Conservation (phyloP, 345 rosid species). For the Salix suchowensis region DNA sequence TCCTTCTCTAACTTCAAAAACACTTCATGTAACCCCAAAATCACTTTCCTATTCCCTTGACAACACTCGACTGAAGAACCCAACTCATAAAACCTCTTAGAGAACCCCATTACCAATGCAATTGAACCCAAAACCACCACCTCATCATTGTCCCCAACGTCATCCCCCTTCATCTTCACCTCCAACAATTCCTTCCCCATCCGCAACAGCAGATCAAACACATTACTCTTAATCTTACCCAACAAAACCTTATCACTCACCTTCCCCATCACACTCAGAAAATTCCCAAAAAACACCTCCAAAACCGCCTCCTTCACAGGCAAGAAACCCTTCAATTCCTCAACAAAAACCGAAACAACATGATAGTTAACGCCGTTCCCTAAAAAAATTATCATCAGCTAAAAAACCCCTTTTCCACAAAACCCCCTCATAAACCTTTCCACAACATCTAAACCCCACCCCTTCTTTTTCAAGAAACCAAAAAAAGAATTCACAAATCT, state of each 20-base stretch:
- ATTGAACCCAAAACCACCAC: conserved; percentile 53
- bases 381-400: conserved; percentile 46
- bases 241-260: conserved; percentile 62
- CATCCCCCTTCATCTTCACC: conserved; percentile 35
- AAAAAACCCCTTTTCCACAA: conserved; percentile 44
- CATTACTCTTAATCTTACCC: conserved; percentile 62
- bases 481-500: conserved; percentile 55
- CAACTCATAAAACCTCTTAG: conserved; percentile 61
- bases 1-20: conserved; percentile 79
- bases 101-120: conserved; percentile 48
- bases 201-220: conserved; percentile 57
- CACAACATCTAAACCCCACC: conserved; percentile 61
- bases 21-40: conserved; percentile 58
- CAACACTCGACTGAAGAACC: conserved; percentile 65
- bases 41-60: conserved; percentile 82
- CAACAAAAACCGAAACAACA: conserved; percentile 62
- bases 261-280: conserved; percentile 48
- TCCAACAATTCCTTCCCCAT: conserved; percentile 57
- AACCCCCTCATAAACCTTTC: conserved; percentile 42
- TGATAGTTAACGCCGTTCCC: conserved; percentile 89
- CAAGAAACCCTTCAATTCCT: conserved; percentile 63
- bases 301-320: conserved; percentile 51
- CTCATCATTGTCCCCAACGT: conserved; percentile 43
- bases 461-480: conserved; percentile 36
- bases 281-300: conserved; percentile 43